Evolutionary conservation across 1,284 basidiomycete species (phyloP).

Genomic region (Cryptococcus sp.): DNA sequence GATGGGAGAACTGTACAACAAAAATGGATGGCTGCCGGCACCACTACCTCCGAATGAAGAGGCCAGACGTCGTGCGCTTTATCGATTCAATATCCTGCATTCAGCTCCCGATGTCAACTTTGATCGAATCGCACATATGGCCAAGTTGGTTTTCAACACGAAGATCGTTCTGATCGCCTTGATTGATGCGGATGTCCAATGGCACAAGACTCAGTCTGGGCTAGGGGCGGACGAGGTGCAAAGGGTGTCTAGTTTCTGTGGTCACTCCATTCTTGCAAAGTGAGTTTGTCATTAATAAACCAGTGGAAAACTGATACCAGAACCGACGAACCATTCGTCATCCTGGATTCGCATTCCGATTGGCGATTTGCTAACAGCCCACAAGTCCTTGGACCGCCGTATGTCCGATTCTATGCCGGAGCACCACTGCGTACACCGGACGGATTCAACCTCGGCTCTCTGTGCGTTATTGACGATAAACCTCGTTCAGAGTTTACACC

Average conservation of each 20-base stretch:
- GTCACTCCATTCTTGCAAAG: slow-evolving; percentile 77
- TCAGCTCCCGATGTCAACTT: slow-evolving; percentile 83
- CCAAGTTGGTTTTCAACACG: slow-evolving; percentile 87
- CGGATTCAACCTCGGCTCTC: slow-evolving; percentile 82
- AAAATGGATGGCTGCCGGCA: slow-evolving; percentile 68
- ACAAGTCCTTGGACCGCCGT: slow-evolving; percentile 61
- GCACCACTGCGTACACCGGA: slow-evolving; percentile 83
- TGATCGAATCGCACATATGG: slow-evolving; percentile 80
- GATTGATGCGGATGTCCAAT: slow-evolving; percentile 77
- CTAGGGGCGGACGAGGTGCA: slow-evolving; percentile 54
- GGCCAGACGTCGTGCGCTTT: slow-evolving; percentile 70
- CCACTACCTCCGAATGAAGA: slow-evolving; percentile 76
- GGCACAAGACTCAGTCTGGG: slow-evolving; percentile 79
- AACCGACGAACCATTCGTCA: slow-evolving; percentile 79
- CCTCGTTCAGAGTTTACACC: slow-evolving; percentile 82
- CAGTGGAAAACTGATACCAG: slow-evolving; percentile 51
- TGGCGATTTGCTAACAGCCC: slow-evolving; percentile 81
- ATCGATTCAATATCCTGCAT: slow-evolving; percentile 78
- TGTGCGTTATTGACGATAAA: slow-evolving; percentile 80
- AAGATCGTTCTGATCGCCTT: slow-evolving; percentile 78
- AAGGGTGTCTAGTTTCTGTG: slow-evolving; percentile 70
- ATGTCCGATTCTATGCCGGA: slow-evolving; percentile 85
- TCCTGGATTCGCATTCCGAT: slow-evolving; percentile 73
- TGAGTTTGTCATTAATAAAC: slow-evolving; percentile 42
- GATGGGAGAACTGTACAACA: slow-evolving; percentile 54